Conservation (phyloP, 2,329 filamentous ascomycete species). For the Parafenestella ontariensis region DNA sequence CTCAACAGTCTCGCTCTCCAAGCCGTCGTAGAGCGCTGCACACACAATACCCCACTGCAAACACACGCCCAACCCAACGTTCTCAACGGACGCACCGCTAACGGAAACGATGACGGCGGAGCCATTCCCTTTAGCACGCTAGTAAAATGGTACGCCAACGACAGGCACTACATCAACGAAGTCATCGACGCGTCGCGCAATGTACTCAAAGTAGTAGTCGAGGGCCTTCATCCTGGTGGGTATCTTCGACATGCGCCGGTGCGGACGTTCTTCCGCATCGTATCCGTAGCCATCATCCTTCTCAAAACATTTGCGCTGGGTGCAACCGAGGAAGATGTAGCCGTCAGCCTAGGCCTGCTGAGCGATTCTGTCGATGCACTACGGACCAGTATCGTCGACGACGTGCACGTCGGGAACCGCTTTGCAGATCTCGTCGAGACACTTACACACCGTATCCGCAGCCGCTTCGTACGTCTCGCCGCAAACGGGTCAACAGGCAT, state of each 20-base stretch:
- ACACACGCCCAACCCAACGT: slow-evolving; percentile 42
- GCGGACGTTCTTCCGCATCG: slow-evolving; percentile 84
- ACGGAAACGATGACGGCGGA: slow-evolving; percentile 43
- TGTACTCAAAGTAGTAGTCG: slow-evolving; percentile 77
- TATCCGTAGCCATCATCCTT: slow-evolving; percentile 83
- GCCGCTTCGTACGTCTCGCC: slow-evolving; percentile 70
- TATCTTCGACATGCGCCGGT: slow-evolving; percentile 85
- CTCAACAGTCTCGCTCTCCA: slow-evolving; percentile 93
- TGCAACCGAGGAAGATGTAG: slow-evolving; percentile 78
- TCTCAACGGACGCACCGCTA: slow-evolving; percentile 21
- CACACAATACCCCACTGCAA: slow-evolving; percentile 67
- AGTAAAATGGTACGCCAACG: slow-evolving; percentile 62
- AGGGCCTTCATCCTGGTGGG: slow-evolving; percentile 74
- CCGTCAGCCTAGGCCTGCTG: slow-evolving; percentile 76
- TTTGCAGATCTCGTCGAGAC: slow-evolving; percentile 85
- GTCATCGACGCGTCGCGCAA: slow-evolving; percentile 80
- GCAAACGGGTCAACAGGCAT: slow-evolving; percentile 55
- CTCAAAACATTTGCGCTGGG: slow-evolving; percentile 85
- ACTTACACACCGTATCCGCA: slow-evolving; percentile 74
- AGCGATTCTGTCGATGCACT: slow-evolving; percentile 77
- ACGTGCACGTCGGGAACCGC: slow-evolving; percentile 83
- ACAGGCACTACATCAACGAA: slow-evolving; percentile 69
- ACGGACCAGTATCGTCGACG: slow-evolving; percentile 80
- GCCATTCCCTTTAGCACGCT: slow-evolving; percentile 56
- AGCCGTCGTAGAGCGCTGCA: slow-evolving; percentile 92